Conservation (phyloP, 2,329 filamentous ascomycete genomes). For the Neofusicoccum umdonicola region DNA sequence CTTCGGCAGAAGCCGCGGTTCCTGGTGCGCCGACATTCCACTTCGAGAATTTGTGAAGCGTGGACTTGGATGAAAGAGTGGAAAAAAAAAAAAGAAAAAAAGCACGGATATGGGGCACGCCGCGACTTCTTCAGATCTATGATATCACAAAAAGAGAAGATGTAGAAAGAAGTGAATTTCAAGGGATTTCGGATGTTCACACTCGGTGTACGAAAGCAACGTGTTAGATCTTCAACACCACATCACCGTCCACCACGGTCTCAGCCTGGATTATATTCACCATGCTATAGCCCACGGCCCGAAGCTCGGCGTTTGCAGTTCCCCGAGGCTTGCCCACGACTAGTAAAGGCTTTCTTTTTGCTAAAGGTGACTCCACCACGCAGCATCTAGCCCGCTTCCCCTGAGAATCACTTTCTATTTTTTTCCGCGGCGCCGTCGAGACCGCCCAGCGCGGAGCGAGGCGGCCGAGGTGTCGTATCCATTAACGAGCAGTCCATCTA, state of each 20-base stretch:
- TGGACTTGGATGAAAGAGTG: not conserved
- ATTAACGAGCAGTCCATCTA: too few relatives aligned
- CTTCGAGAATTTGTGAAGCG: conserved; percentile 72
- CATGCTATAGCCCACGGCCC: not conserved
- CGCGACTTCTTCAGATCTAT: too few relatives aligned
- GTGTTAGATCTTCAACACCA: too few relatives aligned
- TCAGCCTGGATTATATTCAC: too few relatives aligned
- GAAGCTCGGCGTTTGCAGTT: not conserved
- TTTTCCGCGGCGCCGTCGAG: too few relatives aligned
- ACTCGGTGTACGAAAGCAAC: too few relatives aligned
- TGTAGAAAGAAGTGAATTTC: not conserved
- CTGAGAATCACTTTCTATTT: not conserved
- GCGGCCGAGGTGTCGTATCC: too few relatives aligned
- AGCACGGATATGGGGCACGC: too few relatives aligned
- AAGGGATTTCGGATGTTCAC: too few relatives aligned
- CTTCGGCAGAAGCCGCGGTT: conserved; percentile 68
- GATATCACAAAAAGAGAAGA: not conserved
- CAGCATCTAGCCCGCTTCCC: not conserved
- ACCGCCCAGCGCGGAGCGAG: too few relatives aligned
- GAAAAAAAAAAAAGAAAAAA: not conserved
- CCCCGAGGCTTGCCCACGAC: not conserved
- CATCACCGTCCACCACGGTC: too few relatives aligned
- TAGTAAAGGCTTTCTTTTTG: not conserved
- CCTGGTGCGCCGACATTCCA: conserved; percentile 79
- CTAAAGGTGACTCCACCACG: too few relatives aligned